Evolutionary conservation across 208 protist genomes (phyloP).

Genomic region (Acanthamoeba culbertsoni): DNA sequence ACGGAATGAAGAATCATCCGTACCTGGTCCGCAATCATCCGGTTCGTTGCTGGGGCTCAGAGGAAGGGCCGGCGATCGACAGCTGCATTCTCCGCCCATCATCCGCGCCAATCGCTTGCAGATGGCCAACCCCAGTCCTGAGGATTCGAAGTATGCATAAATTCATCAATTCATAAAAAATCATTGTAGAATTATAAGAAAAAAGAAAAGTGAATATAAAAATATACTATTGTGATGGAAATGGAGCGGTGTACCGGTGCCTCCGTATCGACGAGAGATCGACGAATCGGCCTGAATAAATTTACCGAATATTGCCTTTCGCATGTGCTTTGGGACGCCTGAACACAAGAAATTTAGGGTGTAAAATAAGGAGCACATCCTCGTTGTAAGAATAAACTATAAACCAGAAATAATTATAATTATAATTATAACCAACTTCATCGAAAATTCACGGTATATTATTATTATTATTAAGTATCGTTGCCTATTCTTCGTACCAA

Average conservation of each 20-base stretch:
- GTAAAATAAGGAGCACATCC: background rate
- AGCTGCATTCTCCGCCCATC: conserved; percentile 48
- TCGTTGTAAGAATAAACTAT: too few relatives aligned
- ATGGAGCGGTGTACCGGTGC: background rate
- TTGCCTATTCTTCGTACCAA: background rate
- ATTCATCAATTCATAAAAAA: too few relatives aligned
- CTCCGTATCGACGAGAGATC: background rate
- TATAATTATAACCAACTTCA: background rate
- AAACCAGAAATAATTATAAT: background rate
- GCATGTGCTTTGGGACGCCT: background rate
- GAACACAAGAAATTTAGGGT: background rate
- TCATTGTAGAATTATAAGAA: background rate
- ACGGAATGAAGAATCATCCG: background rate
- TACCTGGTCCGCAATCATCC: background rate
- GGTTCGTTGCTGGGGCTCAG: too few relatives aligned
- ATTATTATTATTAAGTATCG: background rate
- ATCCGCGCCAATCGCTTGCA: background rate
- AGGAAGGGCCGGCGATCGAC: background rate
- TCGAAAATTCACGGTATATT: background rate
- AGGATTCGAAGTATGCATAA: background rate
- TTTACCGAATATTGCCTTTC: background rate
- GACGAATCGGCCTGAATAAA: conserved; percentile 43
- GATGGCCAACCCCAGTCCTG: conserved; percentile 10
- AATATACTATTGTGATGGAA: background rate
- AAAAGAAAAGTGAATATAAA: background rate